Base-by-base conservation (phyloP, 345 rosid species). In the Cardamine occulta region DNA sequence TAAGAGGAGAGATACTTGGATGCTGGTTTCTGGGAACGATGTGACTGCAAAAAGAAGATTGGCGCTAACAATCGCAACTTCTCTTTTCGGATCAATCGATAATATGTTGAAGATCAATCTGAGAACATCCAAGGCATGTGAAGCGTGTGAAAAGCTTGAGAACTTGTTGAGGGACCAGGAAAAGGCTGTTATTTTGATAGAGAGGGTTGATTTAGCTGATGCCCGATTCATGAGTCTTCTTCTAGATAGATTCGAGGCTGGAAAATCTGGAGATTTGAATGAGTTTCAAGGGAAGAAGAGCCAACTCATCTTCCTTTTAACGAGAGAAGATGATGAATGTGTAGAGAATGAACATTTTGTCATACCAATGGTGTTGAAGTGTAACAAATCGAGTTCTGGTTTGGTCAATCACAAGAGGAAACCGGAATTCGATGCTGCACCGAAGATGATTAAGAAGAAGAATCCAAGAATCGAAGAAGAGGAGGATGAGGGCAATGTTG, bases 11-110 rank as follows among this genome's bases (percentile, higher is more conserved):
- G 91, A 80, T 19, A 74, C 74, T 24, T 89, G 96, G 96, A 32
- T 93, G 19, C 76, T 91, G 70, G 47, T 93, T 72, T 80, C 82
- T 18, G 98, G 98, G 56, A 84, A 88, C 28, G 98, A 93, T 82
- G 73, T 75, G 0, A 32, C 84, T 2, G 96, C 93, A 4, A 93
- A 91, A 76, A 84, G 92, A 77, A 87, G 96, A 83, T 73, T 93
- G 75, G 93, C 92, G 14, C 82, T 78, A 63, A 84, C 89, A 7
- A 81, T 88, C 66, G 84, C 96, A 18, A 88, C 85, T 55, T 80
- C 81, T 18, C 74, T 90, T 61, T 78, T 78, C 2, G 92, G 91
- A 4, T 87, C 91, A 14, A 39, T 78, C 61, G 85, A 88, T 62
- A 72, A 73, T 9, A 84, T 93, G 29, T 40, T 87, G 35, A 71